A percentile compares a stretch with the other conserved stretches of the same genome.
Conservation (phyloP, 768 basidiomycete genomes). For the Naganishia vaughanmartiniae region DNA sequence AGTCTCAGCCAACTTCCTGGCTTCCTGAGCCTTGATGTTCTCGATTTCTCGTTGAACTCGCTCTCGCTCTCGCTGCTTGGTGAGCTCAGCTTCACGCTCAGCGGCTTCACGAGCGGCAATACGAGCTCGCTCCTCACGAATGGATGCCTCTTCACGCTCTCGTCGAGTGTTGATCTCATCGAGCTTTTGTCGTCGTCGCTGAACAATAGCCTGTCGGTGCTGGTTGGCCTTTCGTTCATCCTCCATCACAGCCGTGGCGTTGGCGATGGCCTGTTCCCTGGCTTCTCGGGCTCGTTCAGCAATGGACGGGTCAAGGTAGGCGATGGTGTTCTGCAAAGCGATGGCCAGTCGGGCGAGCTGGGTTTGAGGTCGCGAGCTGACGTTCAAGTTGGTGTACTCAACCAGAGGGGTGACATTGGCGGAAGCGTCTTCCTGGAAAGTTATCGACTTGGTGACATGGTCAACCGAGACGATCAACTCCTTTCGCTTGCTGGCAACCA, state of each 20-base stretch:
- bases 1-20: conserved; percentile 79
- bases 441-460: conserved; percentile 78
- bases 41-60: conserved; percentile 61
- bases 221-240: conserved; percentile 54
- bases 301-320: conserved; percentile 53
- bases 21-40: conserved; percentile 72
- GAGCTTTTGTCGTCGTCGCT: conserved; percentile 77
- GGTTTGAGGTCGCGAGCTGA: conserved; percentile 63
- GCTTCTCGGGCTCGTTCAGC: conserved; percentile 63
- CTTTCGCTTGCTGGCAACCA: conserved; percentile 82
- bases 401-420: conserved; percentile 48
- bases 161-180: conserved; percentile 78
- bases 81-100: conserved; percentile 65
- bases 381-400: conserved; percentile 48
- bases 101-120: conserved; percentile 65
- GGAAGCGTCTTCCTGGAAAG: conserved; percentile 66
- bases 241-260: conserved; percentile 57
- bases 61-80: conserved; percentile 59
- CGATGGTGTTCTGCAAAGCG: conserved; percentile 69
- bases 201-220: conserved; percentile 74
- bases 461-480: conserved; percentile 84
- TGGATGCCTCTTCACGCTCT: conserved; percentile 81
- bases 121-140: conserved; percentile 67
- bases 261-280: conserved; percentile 52
- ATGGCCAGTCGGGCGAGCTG: conserved; percentile 73